These are phyloP conservation scores for Xylaria venustula DNA, from an alignment of 495 filamentous ascomycete species.

Conservation along the genomic window DNA sequence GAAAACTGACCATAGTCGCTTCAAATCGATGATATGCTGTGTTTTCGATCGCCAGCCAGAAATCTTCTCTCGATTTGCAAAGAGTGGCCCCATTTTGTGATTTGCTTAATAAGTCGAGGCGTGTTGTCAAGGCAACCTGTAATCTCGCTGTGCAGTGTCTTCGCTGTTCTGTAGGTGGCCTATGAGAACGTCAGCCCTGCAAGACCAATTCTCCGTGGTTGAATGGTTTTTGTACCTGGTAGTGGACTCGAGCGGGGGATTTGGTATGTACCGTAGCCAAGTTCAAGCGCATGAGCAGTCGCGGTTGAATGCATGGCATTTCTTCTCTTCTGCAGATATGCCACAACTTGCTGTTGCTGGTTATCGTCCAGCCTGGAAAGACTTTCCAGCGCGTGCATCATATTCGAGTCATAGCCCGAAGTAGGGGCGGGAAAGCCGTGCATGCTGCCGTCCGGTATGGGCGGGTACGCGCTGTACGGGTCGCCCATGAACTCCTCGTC, in stretches of 20 bases:
- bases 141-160: background rate
- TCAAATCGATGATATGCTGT: no score
- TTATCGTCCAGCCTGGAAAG: constrained; percentile 21
- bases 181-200: background rate
- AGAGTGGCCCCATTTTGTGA: no score
- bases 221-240: constrained; percentile 17
- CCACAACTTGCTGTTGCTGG: constrained; percentile 25
- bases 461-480: constrained; percentile 12
- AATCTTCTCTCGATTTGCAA: no score
- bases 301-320: constrained; percentile 7
- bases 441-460: background rate
- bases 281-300: constrained; percentile 14
- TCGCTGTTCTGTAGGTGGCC: background rate
- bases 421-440: background rate
- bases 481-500: constrained; percentile 20
- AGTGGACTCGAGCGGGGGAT: constrained; percentile 18
- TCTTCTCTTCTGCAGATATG: constrained; percentile 26
- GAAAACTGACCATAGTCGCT: no score
- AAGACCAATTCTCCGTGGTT: background rate
- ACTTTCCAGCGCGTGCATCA: constrained; percentile 22
- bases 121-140: background rate
- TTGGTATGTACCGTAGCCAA: constrained; percentile 17
- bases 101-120: no score
- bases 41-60: no score
- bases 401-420: constrained; percentile 18